Conservation (phyloP, 1,284 basidiomycete genomes). For the Cryptococcus sp. region DNA sequence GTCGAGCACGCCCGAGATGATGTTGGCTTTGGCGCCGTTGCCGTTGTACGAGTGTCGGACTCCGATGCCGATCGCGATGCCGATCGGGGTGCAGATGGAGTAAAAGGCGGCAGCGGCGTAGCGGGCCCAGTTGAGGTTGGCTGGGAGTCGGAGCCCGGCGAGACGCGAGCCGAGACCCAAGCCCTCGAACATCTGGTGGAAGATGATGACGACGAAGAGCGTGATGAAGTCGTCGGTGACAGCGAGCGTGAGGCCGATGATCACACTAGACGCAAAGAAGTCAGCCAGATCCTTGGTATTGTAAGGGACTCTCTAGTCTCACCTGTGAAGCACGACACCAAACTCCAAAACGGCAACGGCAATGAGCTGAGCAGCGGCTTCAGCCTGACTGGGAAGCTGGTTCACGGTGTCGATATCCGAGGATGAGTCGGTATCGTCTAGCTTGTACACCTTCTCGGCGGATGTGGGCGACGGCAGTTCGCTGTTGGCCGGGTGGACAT, state of each 20-base stretch:
- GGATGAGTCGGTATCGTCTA: constrained; percentile 16
- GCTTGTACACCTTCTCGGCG: neutral
- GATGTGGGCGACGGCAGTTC: neutral
- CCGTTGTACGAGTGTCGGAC: constrained; percentile 81
- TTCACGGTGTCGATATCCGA: constrained; percentile 17
- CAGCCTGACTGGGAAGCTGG: constrained; percentile 27
- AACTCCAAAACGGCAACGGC: constrained; percentile 63
- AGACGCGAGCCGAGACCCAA: constrained; percentile 80
- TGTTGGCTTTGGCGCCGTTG: constrained; percentile 67
- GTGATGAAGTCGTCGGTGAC: constrained; percentile 77
- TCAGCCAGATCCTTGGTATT: constrained; percentile 45
- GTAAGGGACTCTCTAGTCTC: constrained; percentile 44
- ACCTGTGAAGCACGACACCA: constrained; percentile 81
- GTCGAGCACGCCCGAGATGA: constrained; percentile 82
- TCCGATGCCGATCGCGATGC: constrained; percentile 77
- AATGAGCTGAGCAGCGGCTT: constrained; percentile 69
- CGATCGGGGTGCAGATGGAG: constrained; percentile 67
- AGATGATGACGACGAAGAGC: constrained; percentile 87
- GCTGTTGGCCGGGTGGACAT: constrained; percentile 28
- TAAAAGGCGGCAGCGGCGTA: constrained; percentile 68
- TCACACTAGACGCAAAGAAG: constrained; percentile 54
- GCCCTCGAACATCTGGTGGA: constrained; percentile 63
- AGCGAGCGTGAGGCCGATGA: constrained; percentile 92
- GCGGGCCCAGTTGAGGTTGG: constrained; percentile 64
- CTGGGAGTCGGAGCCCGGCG: constrained; percentile 69